These are phyloP conservation scores for Plasmodium chabaudi DNA, from an alignment of 169 alveolate genomes.

Conservation along the genomic window DNA sequence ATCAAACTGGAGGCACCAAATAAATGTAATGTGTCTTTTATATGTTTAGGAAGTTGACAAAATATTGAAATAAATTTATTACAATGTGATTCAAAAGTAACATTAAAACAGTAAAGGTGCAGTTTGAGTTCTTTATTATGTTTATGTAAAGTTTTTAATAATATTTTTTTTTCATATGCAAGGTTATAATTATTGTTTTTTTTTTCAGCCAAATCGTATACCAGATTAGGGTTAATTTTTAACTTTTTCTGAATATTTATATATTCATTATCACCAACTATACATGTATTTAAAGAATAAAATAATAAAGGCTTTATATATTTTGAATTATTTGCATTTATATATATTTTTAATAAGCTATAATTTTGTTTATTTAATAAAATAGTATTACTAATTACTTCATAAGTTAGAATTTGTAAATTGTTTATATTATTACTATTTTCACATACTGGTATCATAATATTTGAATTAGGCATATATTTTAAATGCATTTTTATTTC, in stretches of 20 bases:
- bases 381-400: conserved; percentile 28
- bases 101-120: conserved; percentile 44
- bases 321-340: conserved; percentile 26
- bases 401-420: conserved; percentile 7
- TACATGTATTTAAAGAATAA: conserved; percentile 57
- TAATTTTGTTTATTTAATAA: conserved; percentile 18
- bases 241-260: conserved; percentile 17
- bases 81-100: conserved; percentile 48
- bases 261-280: conserved; percentile 72
- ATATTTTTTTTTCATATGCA: not conserved
- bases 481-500: conserved; percentile 34
- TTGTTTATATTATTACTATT: conserved; percentile 12
- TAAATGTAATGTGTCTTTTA: conserved; percentile 36
- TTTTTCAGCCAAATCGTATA: not conserved
- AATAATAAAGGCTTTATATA: conserved; percentile 41
- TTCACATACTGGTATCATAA: conserved; percentile 43
- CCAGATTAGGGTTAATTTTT: not conserved
- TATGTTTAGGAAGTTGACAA: conserved; percentile 22
- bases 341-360: conserved; percentile 34
- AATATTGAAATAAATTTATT: conserved; percentile 11
- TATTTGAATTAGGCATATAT: conserved; percentile 33
- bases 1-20: conserved; percentile 32
- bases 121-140: conserved; percentile 7
- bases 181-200: not conserved
- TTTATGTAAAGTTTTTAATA: conserved; percentile 13